Conservation (phyloP, 139 green algal genomes). For the Coelastrella sp. region DNA sequence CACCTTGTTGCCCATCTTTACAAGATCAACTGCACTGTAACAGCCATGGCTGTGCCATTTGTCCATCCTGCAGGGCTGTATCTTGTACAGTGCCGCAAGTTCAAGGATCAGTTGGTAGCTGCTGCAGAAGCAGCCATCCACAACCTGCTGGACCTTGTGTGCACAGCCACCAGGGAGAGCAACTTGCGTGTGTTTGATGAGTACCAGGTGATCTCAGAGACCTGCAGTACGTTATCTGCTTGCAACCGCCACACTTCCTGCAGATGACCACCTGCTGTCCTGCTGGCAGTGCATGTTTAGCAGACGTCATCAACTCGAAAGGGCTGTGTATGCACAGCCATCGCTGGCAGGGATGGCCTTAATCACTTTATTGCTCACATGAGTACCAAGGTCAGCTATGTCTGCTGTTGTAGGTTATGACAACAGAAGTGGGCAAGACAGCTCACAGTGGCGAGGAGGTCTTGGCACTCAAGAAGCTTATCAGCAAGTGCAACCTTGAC, state of each 20-base stretch:
- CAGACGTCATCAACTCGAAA: too few species aligned
- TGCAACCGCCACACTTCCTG: too few species aligned
- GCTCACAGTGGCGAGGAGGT: conserved; percentile 74
- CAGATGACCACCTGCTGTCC: too few species aligned
- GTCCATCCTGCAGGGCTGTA: conserved; percentile 67
- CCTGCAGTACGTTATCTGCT: too few species aligned
- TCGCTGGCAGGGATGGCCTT: too few species aligned
- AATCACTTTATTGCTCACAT: too few species aligned
- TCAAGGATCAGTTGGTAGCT: conserved; percentile 73
- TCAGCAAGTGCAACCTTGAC: conserved; percentile 64
- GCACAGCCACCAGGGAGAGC: conserved; percentile 47
- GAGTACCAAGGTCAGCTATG: too few species aligned
- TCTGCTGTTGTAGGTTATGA: conserved; percentile 61
- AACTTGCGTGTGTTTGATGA: conserved; percentile 74
- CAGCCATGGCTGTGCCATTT: not conserved
- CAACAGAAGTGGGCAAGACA: conserved; percentile 65
- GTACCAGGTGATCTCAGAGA: conserved; percentile 54
- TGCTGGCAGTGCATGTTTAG: too few species aligned
- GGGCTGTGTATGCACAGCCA: too few species aligned
- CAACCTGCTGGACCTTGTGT: conserved; percentile 58
- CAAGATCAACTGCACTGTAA: too few species aligned
- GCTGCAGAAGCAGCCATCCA: conserved; percentile 62
- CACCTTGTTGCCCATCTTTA: too few species aligned
- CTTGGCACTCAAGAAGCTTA: conserved; percentile 80
- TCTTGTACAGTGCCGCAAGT: conserved; percentile 59